A percentile compares a stretch with the other conserved stretches of the same genome.
These are phyloP conservation scores for Populus deltoides DNA, from an alignment of 345 rosid genomes.

Conservation along the genomic window DNA sequence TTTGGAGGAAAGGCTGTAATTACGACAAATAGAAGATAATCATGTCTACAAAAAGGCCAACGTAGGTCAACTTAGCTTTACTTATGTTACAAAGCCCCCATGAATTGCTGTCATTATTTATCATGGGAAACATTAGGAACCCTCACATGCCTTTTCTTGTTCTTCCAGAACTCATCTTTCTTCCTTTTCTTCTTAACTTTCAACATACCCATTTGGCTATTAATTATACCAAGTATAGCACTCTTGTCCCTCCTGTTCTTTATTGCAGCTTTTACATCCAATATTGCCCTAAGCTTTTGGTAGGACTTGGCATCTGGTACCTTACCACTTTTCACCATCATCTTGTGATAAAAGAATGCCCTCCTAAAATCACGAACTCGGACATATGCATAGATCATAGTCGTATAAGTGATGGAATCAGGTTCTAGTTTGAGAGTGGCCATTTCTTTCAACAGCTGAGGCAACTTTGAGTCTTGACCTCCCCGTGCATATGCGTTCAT, in stretches of 20 bases:
- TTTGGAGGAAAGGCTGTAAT: neutral
- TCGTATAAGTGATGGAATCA: conserved; percentile 73
- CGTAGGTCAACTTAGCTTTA: neutral
- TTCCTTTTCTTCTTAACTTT: conserved; percentile 58
- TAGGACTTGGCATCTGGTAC: conserved; percentile 75
- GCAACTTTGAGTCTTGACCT: conserved; percentile 72
- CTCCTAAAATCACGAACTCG: conserved; percentile 84
- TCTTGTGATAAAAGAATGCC: conserved; percentile 85
- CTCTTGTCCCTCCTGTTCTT: conserved; percentile 63
- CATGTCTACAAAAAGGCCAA: neutral
- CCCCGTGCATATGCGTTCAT: conserved; percentile 91
- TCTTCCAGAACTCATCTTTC: conserved; percentile 94
- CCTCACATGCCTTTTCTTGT: conserved; percentile 44
- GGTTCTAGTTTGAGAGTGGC: conserved; percentile 59
- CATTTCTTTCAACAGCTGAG: conserved; percentile 87
- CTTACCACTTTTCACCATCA: conserved; percentile 76
- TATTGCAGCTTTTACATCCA: conserved; percentile 69
- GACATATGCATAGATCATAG: conserved; percentile 82
- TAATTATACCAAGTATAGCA: conserved; percentile 82
- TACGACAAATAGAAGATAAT: neutral
- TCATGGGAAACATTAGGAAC: conserved; percentile 2
- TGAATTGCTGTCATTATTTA: neutral
- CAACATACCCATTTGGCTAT: conserved; percentile 63
- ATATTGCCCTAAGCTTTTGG: conserved; percentile 67
- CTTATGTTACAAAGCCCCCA: neutral